phyloP scores from a whole-genome alignment of 345 rosid genomes.

The Syzygium aromaticum region DNA sequence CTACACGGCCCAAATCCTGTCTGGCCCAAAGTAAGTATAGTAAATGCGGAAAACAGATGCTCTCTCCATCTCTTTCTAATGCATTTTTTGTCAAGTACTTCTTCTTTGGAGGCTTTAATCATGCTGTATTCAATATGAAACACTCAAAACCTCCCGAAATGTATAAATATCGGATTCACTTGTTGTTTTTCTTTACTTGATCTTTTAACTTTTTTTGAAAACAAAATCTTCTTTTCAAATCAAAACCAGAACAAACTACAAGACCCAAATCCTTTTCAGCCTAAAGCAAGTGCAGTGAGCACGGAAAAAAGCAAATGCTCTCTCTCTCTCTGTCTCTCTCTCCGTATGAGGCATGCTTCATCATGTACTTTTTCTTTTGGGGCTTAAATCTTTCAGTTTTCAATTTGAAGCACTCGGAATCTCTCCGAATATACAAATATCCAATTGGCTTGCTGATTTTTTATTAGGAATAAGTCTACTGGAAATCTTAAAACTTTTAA shows the following conservation, averaged over 20 bases:
- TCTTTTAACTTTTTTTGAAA: too few species aligned
- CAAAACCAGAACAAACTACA: background rate
- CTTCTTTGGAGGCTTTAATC: background rate
- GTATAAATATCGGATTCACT: background rate
- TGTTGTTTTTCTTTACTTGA: background rate
- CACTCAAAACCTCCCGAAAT: background rate
- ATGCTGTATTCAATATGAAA: background rate
- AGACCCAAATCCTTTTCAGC: background rate
- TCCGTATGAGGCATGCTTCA: too few species aligned
- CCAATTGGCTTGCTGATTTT: too few species aligned
- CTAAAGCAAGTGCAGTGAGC: background rate
- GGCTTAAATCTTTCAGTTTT: too few species aligned
- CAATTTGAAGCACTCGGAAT: too few species aligned
- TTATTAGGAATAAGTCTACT: background rate
- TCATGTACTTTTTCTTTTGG: too few species aligned
- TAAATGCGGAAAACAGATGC: background rate
- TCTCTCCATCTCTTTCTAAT: background rate
- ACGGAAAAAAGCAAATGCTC: too few species aligned
- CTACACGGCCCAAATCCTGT: background rate
- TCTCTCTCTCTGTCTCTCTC: too few species aligned
- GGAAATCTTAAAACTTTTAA: too few species aligned
- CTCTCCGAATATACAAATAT: too few species aligned
- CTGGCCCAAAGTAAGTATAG: background rate
- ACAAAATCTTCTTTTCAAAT: background rate
- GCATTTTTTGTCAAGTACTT: background rate